Evolutionary conservation across 73 alveolate genomes (phyloP).

Genomic region (Paramecium sexaurelia): DNA sequence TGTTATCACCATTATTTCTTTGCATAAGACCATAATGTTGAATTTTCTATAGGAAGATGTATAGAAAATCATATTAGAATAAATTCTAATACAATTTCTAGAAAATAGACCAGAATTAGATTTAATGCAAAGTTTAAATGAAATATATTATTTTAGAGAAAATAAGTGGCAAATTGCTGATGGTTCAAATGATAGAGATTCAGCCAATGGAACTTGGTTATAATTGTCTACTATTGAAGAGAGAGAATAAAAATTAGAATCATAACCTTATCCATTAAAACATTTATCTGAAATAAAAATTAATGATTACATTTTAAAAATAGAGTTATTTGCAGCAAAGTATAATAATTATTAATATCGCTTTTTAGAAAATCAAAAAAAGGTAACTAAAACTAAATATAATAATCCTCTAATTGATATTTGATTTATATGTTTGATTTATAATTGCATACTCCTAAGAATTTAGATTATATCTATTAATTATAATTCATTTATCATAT

Average conservation of each 20-base stretch:
- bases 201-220: slow-evolving; percentile 69
- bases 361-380: not conserved
- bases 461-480: not conserved
- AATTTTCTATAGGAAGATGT: slow-evolving; percentile 40
- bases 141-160: not conserved
- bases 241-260: not conserved
- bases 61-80: not conserved
- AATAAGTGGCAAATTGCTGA: slow-evolving; percentile 52
- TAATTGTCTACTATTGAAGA: not conserved
- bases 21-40: not conserved
- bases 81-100: slow-evolving; percentile 58
- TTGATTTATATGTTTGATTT: not conserved
- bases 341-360: not conserved
- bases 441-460: no score
- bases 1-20: not conserved
- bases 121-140: not conserved
- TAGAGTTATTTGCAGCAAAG: not conserved
- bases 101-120: slow-evolving; percentile 54
- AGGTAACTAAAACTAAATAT: not conserved
- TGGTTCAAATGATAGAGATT: slow-evolving; percentile 53
- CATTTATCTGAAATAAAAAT: slow-evolving; percentile 51
- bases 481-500: not conserved
- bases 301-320: slow-evolving; percentile 49
- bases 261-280: not conserved
- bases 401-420: not conserved